phyloP scores from a whole-genome alignment of 2,329 filamentous ascomycete species.

The Alternaria sp. region DNA sequence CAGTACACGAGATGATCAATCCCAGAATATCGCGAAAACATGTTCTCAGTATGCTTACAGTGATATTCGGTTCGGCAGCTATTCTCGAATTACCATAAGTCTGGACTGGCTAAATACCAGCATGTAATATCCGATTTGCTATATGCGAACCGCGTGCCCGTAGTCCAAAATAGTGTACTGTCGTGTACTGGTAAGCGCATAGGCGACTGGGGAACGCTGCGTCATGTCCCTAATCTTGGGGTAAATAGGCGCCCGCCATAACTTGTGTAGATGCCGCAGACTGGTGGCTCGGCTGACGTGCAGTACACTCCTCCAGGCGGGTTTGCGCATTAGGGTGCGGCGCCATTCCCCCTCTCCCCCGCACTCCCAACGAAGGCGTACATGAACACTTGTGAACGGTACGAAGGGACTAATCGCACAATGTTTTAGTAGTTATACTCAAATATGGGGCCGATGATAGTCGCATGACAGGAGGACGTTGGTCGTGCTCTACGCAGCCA shows the following conservation, averaged over 20 bases:
- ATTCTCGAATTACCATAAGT: slow-evolving; percentile 3
- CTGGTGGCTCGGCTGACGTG: slow-evolving; percentile 33
- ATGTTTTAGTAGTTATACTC: no score
- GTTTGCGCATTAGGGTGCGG: slow-evolving; percentile 15
- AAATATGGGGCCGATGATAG: no score
- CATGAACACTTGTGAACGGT: slow-evolving; percentile 10
- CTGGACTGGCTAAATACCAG: slow-evolving; percentile 17
- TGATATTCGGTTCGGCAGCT: slow-evolving; percentile 22
- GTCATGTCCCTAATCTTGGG: slow-evolving; percentile 29
- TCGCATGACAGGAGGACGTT: not conserved
- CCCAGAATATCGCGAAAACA: slow-evolving; percentile 23
- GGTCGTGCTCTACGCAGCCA: not conserved
- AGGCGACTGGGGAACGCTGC: slow-evolving; percentile 17
- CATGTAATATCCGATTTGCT: not conserved
- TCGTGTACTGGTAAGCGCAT: slow-evolving; percentile 28
- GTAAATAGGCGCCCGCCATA: slow-evolving; percentile 29
- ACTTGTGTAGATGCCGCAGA: slow-evolving; percentile 28
- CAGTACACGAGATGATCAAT: slow-evolving; percentile 14
- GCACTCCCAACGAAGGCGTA: slow-evolving; percentile 8
- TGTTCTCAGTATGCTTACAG: slow-evolving; percentile 36
- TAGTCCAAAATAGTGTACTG: slow-evolving; percentile 21
- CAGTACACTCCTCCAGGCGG: slow-evolving; percentile 13
- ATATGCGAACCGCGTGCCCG: slow-evolving; percentile 12
- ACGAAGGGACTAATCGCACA: not conserved
- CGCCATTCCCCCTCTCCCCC: slow-evolving; percentile 13